phyloP scores from a whole-genome alignment of 2,329 filamentous ascomycete genomes.

The Truncatella angustata region DNA sequence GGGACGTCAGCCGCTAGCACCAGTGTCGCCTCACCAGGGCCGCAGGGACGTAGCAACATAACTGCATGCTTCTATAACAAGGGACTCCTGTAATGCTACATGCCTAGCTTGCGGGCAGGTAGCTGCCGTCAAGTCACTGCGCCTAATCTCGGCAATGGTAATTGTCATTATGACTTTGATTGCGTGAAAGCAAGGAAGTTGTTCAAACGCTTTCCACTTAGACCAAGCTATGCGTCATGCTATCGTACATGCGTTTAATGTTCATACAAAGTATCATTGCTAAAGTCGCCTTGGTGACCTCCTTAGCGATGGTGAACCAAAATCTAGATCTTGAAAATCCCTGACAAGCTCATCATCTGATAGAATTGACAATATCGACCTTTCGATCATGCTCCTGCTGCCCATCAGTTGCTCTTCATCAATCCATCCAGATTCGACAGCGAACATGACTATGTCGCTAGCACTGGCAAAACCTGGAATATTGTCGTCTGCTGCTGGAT shows the following conservation, averaged over 20 bases:
- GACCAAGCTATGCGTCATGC: not conserved
- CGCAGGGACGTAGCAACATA: too few relatives aligned
- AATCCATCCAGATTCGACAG: constrained; percentile 58
- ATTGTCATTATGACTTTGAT: too few relatives aligned
- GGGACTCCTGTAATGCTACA: too few relatives aligned
- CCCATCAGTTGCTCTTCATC: constrained; percentile 49
- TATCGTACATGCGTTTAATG: not conserved
- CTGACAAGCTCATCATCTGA: constrained; percentile 14
- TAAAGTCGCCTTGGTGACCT: constrained; percentile 22
- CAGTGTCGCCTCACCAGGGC: too few relatives aligned
- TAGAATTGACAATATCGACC: constrained; percentile 30
- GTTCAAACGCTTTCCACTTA: too few relatives aligned
- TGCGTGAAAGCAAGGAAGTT: too few relatives aligned
- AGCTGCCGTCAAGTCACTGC: too few relatives aligned
- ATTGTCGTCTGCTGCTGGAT: constrained; percentile 46
- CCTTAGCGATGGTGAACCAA: constrained; percentile 15
- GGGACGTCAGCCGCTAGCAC: too few relatives aligned
- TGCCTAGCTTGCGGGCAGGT: too few relatives aligned
- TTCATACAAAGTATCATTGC: constrained; percentile 2
- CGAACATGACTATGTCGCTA: constrained; percentile 55
- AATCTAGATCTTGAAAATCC: constrained; percentile 1
- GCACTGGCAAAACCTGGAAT: constrained; percentile 54
- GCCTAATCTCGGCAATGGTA: too few relatives aligned
- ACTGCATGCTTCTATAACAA: too few relatives aligned
- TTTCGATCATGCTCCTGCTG: constrained; percentile 27